phyloP scores from a whole-genome alignment of 768 basidiomycete genomes.

The Phylloporus arenicola region DNA sequence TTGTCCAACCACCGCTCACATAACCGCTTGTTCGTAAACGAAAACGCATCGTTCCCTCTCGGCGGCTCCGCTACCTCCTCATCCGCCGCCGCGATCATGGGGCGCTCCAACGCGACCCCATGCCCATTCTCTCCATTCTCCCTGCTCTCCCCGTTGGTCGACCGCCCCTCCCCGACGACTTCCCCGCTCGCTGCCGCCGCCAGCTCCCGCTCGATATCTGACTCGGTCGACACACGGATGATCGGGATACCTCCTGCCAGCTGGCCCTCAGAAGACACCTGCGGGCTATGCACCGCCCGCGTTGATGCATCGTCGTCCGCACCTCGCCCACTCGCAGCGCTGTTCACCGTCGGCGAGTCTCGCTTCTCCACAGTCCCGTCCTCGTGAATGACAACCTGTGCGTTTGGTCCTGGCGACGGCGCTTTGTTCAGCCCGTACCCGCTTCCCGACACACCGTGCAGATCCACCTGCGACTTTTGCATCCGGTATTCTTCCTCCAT shows the following conservation, averaged over 20 bases:
- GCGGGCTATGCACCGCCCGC: slow-evolving; percentile 44
- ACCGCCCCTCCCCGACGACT: not conserved
- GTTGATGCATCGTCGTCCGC: slow-evolving; percentile 70
- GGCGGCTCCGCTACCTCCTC: slow-evolving; percentile 22
- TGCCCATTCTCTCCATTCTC: slow-evolving; percentile 4
- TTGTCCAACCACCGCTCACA: slow-evolving; percentile 99
- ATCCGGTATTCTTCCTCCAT: slow-evolving; percentile 99
- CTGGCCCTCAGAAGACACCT: slow-evolving; percentile 26
- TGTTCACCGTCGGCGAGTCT: slow-evolving; percentile 7
- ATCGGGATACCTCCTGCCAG: slow-evolving; percentile 43
- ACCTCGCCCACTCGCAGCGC: not conserved
- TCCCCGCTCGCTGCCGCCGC: slow-evolving; percentile 27
- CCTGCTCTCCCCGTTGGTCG: slow-evolving; percentile 16
- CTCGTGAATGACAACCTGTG: slow-evolving; percentile 52
- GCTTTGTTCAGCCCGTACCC: slow-evolving; percentile 21
- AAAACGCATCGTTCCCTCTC: slow-evolving; percentile 57
- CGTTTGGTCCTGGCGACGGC: not conserved
- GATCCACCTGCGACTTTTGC: slow-evolving; percentile 82
- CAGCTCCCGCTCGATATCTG: slow-evolving; percentile 45
- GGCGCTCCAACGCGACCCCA: slow-evolving; percentile 35
- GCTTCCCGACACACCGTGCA: slow-evolving; percentile 35
- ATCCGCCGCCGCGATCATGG: slow-evolving; percentile 32
- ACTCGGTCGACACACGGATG: slow-evolving; percentile 76
- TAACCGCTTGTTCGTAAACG: slow-evolving; percentile 92
- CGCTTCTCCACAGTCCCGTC: slow-evolving; percentile 47